Evolutionary conservation across 2,329 filamentous ascomycete genomes (phyloP), one percentile per base, ranked within the genome.

Genomic region (Phialophora expanda): DNA sequence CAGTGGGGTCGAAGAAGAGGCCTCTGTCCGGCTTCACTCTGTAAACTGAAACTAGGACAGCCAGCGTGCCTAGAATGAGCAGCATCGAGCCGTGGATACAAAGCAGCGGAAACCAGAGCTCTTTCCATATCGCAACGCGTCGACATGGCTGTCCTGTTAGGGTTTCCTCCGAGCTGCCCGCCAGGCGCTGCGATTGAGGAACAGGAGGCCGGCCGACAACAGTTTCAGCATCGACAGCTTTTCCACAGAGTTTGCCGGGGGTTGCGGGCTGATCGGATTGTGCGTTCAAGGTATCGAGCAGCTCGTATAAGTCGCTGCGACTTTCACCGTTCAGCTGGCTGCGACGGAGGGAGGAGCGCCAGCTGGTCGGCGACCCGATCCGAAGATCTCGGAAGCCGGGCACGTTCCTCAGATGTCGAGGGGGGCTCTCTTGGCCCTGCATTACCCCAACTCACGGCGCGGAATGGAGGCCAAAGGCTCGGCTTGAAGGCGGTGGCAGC

Each of bases 1-100:
- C 64, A 12, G 38, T 22, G 5, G 60, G 60, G 17, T 66, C 59
- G 9, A 34, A 54, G 44, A 66, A 66, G 3, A 66, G 46, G 3
- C 64, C 46, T 14, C 55, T 57, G 8, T 58, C 38, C 20, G 59
- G 32, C 20, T 20, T 41, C 28, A 66, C 64, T 58, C 38, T 57
- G 46, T 63, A 66, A 38, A 58, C 4, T 4, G 12, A 20, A 22
- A 64, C 17, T 12, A 64, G n/a, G 4, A 38, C 30, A 6, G 55
- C 41, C 11, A 64, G 44, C 9, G 22, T 41, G 17, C 32, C 38
- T 32, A 51, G 26, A 26, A 58, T 51, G 3, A 59, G 20, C 5
- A 64, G 41, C 61, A 64, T 58, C n/a, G 61, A 51, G 7, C 32
- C 54, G 11, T 50, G 55, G 20, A 64, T 59, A 8, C 32, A 58